Evolutionary conservation across 306 rosid genomes (phyloP).

Genomic region (Prunus mongolica): DNA sequence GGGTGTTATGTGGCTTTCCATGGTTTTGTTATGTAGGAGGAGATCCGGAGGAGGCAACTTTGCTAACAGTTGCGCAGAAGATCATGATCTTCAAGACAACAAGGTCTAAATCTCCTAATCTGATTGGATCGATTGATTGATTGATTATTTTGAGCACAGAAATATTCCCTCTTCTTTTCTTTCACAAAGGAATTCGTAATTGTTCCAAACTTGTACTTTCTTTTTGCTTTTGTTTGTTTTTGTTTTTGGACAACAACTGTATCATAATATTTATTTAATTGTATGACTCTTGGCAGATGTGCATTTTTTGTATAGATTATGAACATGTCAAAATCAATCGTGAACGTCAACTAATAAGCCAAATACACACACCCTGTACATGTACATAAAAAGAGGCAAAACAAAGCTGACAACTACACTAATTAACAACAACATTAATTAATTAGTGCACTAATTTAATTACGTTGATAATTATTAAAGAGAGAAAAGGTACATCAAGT

Average conservation of each 20-base stretch:
- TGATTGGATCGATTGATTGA: background rate
- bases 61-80: background rate
- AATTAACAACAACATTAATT: no score
- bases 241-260: background rate
- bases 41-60: background rate
- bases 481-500: background rate
- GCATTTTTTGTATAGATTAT: background rate
- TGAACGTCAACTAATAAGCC: background rate
- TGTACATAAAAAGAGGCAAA: background rate
- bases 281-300: background rate
- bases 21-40: constrained; percentile 33
- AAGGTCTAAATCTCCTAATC: constrained; percentile 24
- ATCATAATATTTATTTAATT: background rate
- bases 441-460: no score
- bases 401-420: no score
- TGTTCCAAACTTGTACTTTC: background rate
- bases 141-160: background rate
- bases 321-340: background rate
- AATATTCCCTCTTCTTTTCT: background rate
- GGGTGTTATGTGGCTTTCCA: constrained; percentile 41
- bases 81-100: constrained; percentile 25
- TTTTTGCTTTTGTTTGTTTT: no score
- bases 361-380: background rate
- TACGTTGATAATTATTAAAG: no score
- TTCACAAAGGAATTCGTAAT: background rate